A percentile compares a stretch with the other conserved stretches of the same genome.
Evolutionary conservation across 176 grass and related monocot genomes (phyloP).

Genomic region (Cenchrus americanus): DNA sequence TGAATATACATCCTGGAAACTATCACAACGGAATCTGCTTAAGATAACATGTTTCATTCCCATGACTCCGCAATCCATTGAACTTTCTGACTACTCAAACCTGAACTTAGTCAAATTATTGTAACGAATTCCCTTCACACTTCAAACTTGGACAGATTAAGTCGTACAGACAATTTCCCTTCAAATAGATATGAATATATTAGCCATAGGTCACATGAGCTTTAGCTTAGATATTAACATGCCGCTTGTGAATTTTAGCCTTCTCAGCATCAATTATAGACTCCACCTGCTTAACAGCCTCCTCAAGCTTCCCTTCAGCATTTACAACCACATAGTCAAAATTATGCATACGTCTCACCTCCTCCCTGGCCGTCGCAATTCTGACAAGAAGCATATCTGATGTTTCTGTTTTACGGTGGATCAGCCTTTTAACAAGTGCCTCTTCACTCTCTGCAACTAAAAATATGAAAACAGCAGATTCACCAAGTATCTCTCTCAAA

Average conservation of each 20-base stretch:
- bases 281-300: conserved; percentile 76
- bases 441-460: conserved; percentile 87
- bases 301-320: conserved; percentile 86
- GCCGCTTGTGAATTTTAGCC: conserved; percentile 69
- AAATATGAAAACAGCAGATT: conserved; percentile 96
- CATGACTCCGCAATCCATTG: conserved; percentile 1
- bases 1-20: not conserved
- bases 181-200: not conserved
- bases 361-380: conserved; percentile 86
- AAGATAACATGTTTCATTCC: not conserved
- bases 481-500: conserved; percentile 72
- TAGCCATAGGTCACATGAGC: not conserved
- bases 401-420: conserved; percentile 91
- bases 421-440: conserved; percentile 86
- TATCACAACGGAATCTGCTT: not conserved
- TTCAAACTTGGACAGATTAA: conserved; percentile 4
- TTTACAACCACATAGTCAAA: conserved; percentile 95
- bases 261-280: conserved; percentile 97
- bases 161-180: conserved; percentile 8
- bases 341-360: conserved; percentile 63
- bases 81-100: conserved; percentile 35
- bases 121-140: not conserved
- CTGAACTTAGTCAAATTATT: conserved; percentile 33
- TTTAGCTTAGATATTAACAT: conserved; percentile 61
- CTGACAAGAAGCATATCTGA: conserved; percentile 94